Conservation (phyloP, 208 protist species). For the Crithidia thermophila region DNA sequence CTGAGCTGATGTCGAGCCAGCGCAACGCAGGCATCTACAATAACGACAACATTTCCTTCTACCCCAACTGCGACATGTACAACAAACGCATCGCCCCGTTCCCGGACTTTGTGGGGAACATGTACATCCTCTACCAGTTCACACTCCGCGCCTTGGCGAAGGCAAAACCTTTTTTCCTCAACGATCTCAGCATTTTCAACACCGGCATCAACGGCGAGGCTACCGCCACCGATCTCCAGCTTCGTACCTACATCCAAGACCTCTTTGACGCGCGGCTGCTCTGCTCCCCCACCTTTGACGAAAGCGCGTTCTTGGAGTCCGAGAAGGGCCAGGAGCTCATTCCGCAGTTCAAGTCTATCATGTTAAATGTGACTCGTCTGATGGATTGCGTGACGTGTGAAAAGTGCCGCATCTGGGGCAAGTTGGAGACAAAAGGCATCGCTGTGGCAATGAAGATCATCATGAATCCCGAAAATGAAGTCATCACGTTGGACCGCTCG, state of each 20-base stretch:
- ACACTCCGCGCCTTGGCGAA: constrained; percentile 82
- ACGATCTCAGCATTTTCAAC: constrained; percentile 58
- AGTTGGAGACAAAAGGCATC: constrained; percentile 87
- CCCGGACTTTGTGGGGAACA: constrained; percentile 76
- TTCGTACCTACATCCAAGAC: constrained; percentile 52
- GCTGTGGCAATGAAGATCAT: constrained; percentile 86
- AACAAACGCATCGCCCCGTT: constrained; percentile 48
- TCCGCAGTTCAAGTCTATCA: constrained; percentile 74
- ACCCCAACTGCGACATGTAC: constrained; percentile 88
- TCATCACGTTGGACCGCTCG: constrained; percentile 49
- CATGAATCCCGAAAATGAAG: constrained; percentile 35
- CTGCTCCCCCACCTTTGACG: constrained; percentile 84
- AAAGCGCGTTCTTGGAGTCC: constrained; percentile 71
- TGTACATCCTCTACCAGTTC: constrained; percentile 91
- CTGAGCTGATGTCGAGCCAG: constrained; percentile 59
- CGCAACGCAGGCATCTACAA: constrained; percentile 59
- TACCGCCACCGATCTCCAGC: constrained; percentile 49
- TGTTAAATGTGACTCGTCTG: constrained; percentile 81
- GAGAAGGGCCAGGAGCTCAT: constrained; percentile 53
- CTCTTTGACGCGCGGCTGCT: constrained; percentile 68
- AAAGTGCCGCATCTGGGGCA: constrained; percentile 93
- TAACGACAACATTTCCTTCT: constrained; percentile 83
- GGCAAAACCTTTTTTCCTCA: constrained; percentile 52
- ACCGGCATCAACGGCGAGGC: constrained; percentile 42
- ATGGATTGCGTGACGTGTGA: constrained; percentile 95